Evolutionary conservation across 2,329 filamentous ascomycete genomes (phyloP).

Genomic region (Truncatella angustata): DNA sequence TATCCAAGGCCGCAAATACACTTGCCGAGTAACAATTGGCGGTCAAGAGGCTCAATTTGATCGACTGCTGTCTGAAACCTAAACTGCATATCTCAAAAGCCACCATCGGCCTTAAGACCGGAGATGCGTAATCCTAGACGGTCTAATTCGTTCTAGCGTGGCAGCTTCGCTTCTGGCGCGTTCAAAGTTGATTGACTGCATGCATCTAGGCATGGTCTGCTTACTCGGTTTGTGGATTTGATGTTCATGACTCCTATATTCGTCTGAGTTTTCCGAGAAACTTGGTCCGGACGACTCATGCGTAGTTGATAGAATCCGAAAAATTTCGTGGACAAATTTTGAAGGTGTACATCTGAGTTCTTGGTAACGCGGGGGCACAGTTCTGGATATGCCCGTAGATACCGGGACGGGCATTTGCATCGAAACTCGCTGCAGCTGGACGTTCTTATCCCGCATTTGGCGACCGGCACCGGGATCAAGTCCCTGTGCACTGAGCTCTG

Average conservation of each 20-base stretch:
- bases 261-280: background rate
- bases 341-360: background rate
- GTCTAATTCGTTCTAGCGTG: background rate
- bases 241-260: background rate
- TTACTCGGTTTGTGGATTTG: too few species aligned
- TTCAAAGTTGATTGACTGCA: too few species aligned
- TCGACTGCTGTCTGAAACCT: background rate
- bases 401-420: conserved; percentile 4
- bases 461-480: background rate
- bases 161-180: background rate
- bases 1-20: too few species aligned
- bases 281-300: background rate
- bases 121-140: background rate
- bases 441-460: background rate
- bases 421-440: background rate
- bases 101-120: background rate
- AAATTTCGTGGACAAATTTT: background rate
- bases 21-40: too few species aligned
- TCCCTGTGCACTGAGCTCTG: background rate
- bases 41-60: background rate
- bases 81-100: background rate
- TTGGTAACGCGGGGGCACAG: background rate
- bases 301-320: background rate
- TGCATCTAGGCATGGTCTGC: too few species aligned
- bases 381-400: background rate